These are phyloP conservation scores for Infundibulicybe gibba DNA, from an alignment of 768 basidiomycete genomes.

Conservation along the genomic window DNA sequence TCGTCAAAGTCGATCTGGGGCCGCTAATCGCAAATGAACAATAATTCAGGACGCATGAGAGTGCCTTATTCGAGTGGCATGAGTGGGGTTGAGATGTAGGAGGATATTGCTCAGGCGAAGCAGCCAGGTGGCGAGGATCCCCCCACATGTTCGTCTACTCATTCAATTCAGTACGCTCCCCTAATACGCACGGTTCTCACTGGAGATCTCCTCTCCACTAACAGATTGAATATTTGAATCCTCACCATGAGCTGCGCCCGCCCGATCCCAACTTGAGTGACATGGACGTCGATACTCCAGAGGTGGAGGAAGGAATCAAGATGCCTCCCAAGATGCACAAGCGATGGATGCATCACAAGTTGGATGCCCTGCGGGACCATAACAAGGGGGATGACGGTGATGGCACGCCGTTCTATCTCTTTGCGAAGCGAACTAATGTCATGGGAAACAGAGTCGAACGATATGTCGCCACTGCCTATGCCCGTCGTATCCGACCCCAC, in stretches of 20 bases:
- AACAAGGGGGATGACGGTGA: slow-evolving; percentile 7
- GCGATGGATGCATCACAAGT: slow-evolving; percentile 23
- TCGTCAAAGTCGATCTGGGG: slow-evolving; percentile 44
- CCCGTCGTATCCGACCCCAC: slow-evolving; percentile 40
- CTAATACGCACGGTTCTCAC: slow-evolving; percentile 1
- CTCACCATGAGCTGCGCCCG: not conserved
- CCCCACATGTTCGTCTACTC: not conserved
- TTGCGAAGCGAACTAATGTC: not conserved
- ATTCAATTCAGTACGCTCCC: not conserved
- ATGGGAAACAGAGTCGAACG: slow-evolving; percentile 13
- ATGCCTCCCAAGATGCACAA: too few relatives aligned
- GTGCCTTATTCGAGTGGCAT: slow-evolving; percentile 57
- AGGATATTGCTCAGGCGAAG: not conserved
- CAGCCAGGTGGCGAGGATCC: not conserved
- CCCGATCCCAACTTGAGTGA: not conserved
- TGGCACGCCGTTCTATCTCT: slow-evolving; percentile 8
- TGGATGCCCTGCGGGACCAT: slow-evolving; percentile 13
- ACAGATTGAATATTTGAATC: not conserved
- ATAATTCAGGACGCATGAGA: slow-evolving; percentile 61
- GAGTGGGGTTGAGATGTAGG: slow-evolving; percentile 54
- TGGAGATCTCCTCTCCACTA: not conserved
- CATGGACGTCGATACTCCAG: not conserved
- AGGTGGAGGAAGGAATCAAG: slow-evolving; percentile 38
- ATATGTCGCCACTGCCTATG: slow-evolving; percentile 47
- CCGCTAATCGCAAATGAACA: slow-evolving; percentile 58